Conservation (phyloP, 2,329 filamentous ascomycete genomes). For the Alternaria brassicicola region DNA sequence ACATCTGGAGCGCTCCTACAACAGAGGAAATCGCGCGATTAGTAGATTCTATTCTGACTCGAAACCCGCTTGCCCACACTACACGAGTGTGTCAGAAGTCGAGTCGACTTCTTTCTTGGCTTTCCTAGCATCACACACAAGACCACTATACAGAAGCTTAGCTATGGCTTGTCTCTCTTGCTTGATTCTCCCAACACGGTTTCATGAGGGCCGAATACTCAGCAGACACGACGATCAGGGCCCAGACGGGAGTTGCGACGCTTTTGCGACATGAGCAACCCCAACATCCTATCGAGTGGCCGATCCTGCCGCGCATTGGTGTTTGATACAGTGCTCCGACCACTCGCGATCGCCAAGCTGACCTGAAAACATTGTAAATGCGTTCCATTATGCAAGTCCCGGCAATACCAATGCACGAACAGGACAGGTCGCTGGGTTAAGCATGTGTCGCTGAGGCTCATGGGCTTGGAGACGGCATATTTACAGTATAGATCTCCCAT, state of each 20-base stretch:
- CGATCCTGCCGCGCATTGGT: conserved; percentile 13
- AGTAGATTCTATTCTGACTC: not conserved
- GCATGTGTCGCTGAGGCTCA: conserved; percentile 12
- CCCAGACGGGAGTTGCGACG: conserved; percentile 17
- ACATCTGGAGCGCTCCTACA: not conserved
- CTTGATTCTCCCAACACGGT: not conserved
- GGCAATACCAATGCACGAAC: conserved; percentile 4
- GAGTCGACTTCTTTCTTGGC: not conserved
- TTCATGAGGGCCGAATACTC: not conserved
- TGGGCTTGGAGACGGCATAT: not conserved
- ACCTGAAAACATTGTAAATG: conserved; percentile 15
- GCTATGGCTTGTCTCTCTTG: not conserved
- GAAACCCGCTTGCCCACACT: not conserved
- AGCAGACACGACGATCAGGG: not conserved
- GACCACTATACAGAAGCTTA: not conserved
- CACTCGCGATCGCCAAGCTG: conserved; percentile 3
- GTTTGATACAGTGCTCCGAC: conserved; percentile 14
- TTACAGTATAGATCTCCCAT: not conserved
- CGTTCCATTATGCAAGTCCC: conserved; percentile 27
- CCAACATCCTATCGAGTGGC: conserved; percentile 13
- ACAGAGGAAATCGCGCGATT: not conserved
- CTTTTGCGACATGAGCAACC: conserved; percentile 17
- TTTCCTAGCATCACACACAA: not conserved
- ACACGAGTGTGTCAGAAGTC: not conserved
- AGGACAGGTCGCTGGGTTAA: conserved; percentile 5